phyloP scores from a whole-genome alignment of 805 yeast species.

The Ogataea chonburiensis region DNA sequence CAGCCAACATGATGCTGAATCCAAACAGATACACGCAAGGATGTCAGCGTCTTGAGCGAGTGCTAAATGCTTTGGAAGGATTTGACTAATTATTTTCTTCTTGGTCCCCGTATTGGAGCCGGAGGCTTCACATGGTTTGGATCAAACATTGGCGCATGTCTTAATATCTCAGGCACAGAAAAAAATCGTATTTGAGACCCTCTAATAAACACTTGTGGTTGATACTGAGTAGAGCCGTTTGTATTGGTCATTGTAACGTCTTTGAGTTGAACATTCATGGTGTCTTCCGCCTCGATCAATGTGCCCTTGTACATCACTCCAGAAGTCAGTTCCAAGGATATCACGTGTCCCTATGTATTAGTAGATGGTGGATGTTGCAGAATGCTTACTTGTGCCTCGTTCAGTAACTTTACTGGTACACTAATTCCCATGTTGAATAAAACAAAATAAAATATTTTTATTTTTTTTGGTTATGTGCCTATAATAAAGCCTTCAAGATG shows the following conservation, averaged over 20 bases:
- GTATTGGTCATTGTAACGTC: slow-evolving; percentile 79
- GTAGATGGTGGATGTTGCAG: not conserved
- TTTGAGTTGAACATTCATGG: slow-evolving; percentile 84
- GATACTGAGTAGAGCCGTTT: slow-evolving; percentile 70
- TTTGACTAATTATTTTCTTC: slow-evolving; percentile 37
- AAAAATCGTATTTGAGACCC: slow-evolving; percentile 88
- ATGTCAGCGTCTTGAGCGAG: slow-evolving; percentile 72
- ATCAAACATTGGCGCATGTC: slow-evolving; percentile 86
- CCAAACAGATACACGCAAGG: slow-evolving; percentile 80
- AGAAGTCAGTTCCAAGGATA: slow-evolving; percentile 76
- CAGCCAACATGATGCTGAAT: slow-evolving; percentile 88
- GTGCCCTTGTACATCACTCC: slow-evolving; percentile 91
- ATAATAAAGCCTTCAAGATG: no score
- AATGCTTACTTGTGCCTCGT: slow-evolving; percentile 65
- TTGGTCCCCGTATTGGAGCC: slow-evolving; percentile 62
- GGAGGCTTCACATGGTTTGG: slow-evolving; percentile 54
- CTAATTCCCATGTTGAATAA: slow-evolving; percentile 54
- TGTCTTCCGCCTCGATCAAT: slow-evolving; percentile 81
- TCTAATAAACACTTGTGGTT: slow-evolving; percentile 84
- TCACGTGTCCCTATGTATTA: slow-evolving; percentile 64
- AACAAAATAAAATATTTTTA: slow-evolving; percentile 1
- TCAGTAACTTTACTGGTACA: slow-evolving; percentile 80
- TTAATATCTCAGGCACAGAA: slow-evolving; percentile 83
- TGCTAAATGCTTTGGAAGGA: slow-evolving; percentile 85
- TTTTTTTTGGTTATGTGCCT: slow-evolving; percentile 10